Evolutionary conservation across 176 grass and related monocot species (phyloP).

Genomic region (Thinopyrum elongatum): DNA sequence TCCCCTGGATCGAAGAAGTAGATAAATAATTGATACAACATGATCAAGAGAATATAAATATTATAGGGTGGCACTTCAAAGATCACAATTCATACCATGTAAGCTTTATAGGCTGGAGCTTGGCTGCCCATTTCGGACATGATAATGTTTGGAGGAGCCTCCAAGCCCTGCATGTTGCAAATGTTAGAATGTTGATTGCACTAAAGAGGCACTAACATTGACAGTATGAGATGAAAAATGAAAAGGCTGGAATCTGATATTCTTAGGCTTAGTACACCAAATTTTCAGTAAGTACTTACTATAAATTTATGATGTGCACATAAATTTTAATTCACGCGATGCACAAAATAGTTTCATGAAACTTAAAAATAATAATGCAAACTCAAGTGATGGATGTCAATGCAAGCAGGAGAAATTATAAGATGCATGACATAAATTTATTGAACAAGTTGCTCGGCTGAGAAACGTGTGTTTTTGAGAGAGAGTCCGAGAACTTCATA

Average conservation of each 20-base stretch:
- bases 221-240: too few species aligned
- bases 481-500: not conserved
- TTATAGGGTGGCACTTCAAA: not conserved
- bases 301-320: too few species aligned
- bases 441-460: not conserved
- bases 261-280: too few species aligned
- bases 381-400: not conserved
- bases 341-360: too few species aligned
- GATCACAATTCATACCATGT: conserved; percentile 12
- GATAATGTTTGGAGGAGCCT: not conserved
- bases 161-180: not conserved
- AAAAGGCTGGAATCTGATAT: too few species aligned
- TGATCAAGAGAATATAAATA: not conserved
- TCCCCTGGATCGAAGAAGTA: not conserved
- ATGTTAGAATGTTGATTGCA: not conserved
- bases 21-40: not conserved
- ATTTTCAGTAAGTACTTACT: too few species aligned
- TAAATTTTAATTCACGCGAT: too few species aligned
- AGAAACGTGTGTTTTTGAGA: not conserved
- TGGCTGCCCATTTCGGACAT: conserved; percentile 14
- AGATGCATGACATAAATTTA: not conserved
- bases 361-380: conserved; percentile 2
- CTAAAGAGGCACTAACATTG: too few species aligned
- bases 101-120: conserved; percentile 21
- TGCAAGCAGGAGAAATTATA: not conserved